A percentile compares a stretch with the other conserved stretches of the same genome.
Evolutionary conservation across 805 yeast genomes (phyloP).

Genomic region (Candida pseudofarinosa): DNA sequence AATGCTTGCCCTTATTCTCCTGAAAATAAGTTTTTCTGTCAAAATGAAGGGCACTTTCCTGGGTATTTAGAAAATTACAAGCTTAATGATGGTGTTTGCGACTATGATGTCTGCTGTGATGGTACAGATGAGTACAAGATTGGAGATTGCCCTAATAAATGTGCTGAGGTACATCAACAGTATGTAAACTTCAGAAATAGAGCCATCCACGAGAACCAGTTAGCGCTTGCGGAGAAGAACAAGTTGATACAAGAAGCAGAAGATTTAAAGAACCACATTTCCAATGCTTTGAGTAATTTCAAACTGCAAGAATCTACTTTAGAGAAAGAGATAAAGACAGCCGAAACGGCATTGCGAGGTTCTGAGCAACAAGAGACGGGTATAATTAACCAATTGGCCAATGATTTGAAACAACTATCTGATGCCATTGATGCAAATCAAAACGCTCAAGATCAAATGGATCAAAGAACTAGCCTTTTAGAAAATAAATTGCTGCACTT

Average conservation of each 20-base stretch:
- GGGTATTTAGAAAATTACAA: conserved; percentile 58
- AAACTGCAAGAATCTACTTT: conserved; percentile 4
- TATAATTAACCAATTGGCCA: not conserved
- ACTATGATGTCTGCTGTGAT: conserved; percentile 85
- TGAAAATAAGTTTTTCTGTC: conserved; percentile 60
- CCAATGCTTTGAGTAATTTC: not conserved
- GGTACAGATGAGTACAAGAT: conserved; percentile 77
- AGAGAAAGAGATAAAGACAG: not conserved
- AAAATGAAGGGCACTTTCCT: conserved; percentile 66
- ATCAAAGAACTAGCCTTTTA: conserved; percentile 23
- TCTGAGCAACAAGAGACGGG: not conserved
- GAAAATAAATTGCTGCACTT: conserved; percentile 49
- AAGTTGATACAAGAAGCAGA: conserved; percentile 21
- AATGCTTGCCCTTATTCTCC: conserved; percentile 57
- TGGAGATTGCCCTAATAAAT: conserved; percentile 50
- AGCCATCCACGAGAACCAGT: conserved; percentile 12
- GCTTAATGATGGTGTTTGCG: conserved; percentile 90
- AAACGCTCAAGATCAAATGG: conserved; percentile 5
- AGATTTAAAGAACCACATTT: not conserved
- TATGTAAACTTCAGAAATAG: conserved; percentile 17
- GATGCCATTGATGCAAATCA: not conserved
- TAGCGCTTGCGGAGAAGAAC: conserved; percentile 25
- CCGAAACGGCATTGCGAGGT: not conserved
- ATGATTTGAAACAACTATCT: not conserved
- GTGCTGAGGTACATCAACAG: conserved; percentile 46